Conservation (phyloP, 2,329 filamentous ascomycete genomes). For the Orbilia blumenaviensis region DNA sequence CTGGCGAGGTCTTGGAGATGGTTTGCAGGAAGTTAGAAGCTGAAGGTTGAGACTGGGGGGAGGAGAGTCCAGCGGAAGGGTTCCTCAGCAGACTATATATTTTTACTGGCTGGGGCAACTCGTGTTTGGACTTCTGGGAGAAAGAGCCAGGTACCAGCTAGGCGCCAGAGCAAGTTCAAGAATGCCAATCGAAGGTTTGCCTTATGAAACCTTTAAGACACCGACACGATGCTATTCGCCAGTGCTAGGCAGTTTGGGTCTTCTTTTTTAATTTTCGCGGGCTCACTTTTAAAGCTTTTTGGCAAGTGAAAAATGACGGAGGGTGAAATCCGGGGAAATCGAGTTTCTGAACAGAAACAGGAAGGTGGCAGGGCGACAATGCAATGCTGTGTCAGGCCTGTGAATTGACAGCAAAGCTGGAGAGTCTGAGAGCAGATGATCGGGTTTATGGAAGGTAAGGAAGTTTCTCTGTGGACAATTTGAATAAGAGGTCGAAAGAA, state of each 20-base stretch:
- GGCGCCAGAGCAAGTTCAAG: constrained; percentile 35
- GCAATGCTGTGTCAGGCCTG: constrained; percentile 33
- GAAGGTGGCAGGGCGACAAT: constrained; percentile 45
- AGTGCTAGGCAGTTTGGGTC: constrained; percentile 7
- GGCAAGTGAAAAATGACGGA: constrained; percentile 39
- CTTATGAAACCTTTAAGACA: constrained; percentile 24
- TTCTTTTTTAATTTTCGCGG: constrained; percentile 12
- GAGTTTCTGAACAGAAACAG: constrained; percentile 35
- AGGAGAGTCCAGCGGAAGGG: neutral
- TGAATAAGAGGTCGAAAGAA: constrained; percentile 6
- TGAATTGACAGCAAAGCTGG: constrained; percentile 32
- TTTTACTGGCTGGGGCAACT: constrained; percentile 1
- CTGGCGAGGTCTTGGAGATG: neutral
- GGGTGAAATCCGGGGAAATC: constrained; percentile 49
- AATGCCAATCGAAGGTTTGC: constrained; percentile 43
- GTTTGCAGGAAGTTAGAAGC: neutral
- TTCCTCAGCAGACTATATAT: neutral
- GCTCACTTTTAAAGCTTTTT: constrained; percentile 29
- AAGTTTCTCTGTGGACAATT: constrained; percentile 10
- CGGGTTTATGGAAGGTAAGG: constrained; percentile 41
- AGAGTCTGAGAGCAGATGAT: constrained; percentile 18
- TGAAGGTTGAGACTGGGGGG: neutral
- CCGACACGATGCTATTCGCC: constrained; percentile 27
- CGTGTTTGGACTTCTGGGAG: constrained; percentile 3
- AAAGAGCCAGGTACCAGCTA: constrained; percentile 13